phyloP scores from a whole-genome alignment of 805 yeast genomes.

The Zygotorulaspora florentina region DNA sequence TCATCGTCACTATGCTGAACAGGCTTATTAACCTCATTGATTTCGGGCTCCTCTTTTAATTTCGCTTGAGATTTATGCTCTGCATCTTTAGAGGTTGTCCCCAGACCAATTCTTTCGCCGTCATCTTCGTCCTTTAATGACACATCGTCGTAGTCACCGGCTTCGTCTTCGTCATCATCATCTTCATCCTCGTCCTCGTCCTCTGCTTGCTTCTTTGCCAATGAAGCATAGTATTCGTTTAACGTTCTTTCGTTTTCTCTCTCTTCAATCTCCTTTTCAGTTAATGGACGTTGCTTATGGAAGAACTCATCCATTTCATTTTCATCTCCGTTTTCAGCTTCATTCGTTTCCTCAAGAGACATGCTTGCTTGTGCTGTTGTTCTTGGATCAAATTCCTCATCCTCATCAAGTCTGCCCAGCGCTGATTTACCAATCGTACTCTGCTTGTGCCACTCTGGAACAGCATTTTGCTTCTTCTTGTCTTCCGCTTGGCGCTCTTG shows the following conservation, averaged over 20 bases:
- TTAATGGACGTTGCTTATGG: conserved; percentile 21
- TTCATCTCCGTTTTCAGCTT: conserved; percentile 6
- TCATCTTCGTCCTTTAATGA: conserved; percentile 17
- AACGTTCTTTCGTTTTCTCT: conserved; percentile 68
- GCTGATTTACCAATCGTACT: conserved; percentile 77
- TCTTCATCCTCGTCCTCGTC: conserved; percentile 47
- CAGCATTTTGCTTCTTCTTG: conserved; percentile 83
- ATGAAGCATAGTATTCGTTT: conserved; percentile 70
- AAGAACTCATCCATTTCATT: conserved; percentile 19
- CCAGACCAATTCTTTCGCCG: conserved; percentile 20
- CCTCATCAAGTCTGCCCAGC: conserved; percentile 52
- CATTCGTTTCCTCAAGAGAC: conserved; percentile 17
- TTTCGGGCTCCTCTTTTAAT: background rate
- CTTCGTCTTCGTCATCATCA: conserved; percentile 45
- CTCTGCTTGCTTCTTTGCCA: conserved; percentile 64
- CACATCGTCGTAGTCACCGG: conserved; percentile 37
- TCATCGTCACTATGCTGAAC: conserved; percentile 11
- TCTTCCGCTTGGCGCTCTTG: conserved; percentile 62
- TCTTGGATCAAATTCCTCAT: conserved; percentile 39
- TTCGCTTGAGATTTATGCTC: conserved; percentile 4
- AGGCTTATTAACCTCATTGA: background rate
- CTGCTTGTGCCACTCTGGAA: conserved; percentile 94
- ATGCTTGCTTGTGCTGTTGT: conserved; percentile 22
- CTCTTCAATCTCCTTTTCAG: conserved; percentile 46
- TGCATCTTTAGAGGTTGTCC: conserved; percentile 4